Evolutionary conservation across 2,329 filamentous ascomycete genomes (phyloP).

Genomic region (Hypoxylon sp.): DNA sequence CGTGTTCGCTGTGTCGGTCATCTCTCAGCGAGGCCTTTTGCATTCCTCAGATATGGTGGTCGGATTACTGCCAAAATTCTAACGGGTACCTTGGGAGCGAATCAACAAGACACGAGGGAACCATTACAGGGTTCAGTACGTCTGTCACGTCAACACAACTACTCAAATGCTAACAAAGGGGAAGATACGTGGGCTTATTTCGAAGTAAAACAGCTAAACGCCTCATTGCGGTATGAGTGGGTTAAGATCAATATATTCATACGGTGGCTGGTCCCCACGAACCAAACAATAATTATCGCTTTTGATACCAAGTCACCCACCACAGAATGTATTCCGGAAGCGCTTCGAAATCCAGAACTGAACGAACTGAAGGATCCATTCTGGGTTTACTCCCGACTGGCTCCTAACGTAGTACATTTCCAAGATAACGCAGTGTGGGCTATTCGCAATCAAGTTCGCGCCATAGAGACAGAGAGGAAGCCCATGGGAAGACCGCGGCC

Average conservation of each 20-base stretch:
- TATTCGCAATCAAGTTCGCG: neutral
- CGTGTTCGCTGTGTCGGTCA: neutral
- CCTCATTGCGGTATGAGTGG: neutral
- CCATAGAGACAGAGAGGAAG: neutral
- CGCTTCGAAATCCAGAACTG: neutral
- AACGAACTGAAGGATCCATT: neutral
- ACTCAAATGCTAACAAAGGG: neutral
- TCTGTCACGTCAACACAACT: neutral
- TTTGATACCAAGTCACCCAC: neutral
- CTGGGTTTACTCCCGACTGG: neutral
- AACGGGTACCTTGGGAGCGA: neutral
- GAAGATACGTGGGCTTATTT: neutral
- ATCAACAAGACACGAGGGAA: neutral
- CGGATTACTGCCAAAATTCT: neutral
- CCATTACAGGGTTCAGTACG: neutral
- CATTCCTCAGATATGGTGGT: neutral
- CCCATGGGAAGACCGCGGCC: constrained; percentile 48
- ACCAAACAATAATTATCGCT: neutral
- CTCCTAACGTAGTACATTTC: neutral
- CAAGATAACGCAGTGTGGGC: neutral
- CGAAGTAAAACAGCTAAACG: neutral
- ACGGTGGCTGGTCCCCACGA: neutral
- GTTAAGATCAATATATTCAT: neutral
- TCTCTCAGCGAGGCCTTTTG: neutral
- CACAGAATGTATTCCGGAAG: neutral